These are phyloP conservation scores for Actinomortierella wolfii DNA, from an alignment of 371 early-diverging fungal genomes.

Conservation along the genomic window DNA sequence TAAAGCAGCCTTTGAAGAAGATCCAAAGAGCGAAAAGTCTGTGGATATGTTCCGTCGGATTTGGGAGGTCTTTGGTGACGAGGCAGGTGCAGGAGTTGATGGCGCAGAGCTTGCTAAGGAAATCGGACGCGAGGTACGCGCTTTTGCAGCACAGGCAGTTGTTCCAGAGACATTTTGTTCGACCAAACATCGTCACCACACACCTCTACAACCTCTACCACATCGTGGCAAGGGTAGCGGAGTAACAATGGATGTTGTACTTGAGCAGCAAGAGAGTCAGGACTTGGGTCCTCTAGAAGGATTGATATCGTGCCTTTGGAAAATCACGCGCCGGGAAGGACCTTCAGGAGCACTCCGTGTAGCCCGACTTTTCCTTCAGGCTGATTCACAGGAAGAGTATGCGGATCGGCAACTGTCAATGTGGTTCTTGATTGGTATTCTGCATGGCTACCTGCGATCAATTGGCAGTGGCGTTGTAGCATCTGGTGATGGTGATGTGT, in stretches of 20 bases:
- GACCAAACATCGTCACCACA: no score
- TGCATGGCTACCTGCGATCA: slow-evolving; percentile 14
- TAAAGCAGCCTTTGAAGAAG: slow-evolving; percentile 31
- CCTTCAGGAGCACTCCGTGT: slow-evolving; percentile 28
- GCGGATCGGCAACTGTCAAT: slow-evolving; percentile 20
- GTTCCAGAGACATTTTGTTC: slow-evolving; percentile 18
- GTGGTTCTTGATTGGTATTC: slow-evolving; percentile 37
- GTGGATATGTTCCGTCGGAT: slow-evolving; percentile 28
- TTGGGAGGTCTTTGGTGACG: slow-evolving; percentile 41
- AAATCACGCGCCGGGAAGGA: slow-evolving; percentile 28
- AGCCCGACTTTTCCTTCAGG: slow-evolving; percentile 23
- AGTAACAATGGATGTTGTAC: no score
- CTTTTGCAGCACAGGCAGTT: slow-evolving; percentile 18
- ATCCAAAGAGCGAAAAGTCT: slow-evolving; percentile 20
- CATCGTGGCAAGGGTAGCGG: no score
- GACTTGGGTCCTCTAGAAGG: slow-evolving; percentile 12
- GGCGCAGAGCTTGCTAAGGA: slow-evolving; percentile 32
- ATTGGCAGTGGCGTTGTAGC: no score
- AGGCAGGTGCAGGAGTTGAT: slow-evolving; percentile 33
- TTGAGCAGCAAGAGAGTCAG: no score
- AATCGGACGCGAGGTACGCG: slow-evolving; percentile 35
- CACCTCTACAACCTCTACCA: no score
- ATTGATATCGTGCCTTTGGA: slow-evolving; percentile 29
- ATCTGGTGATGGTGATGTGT: no score
- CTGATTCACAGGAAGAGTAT: slow-evolving; percentile 17